Base-by-base conservation (phyloP, 2,329 filamentous ascomycete genomes). In the Rutstroemia sp. region DNA sequence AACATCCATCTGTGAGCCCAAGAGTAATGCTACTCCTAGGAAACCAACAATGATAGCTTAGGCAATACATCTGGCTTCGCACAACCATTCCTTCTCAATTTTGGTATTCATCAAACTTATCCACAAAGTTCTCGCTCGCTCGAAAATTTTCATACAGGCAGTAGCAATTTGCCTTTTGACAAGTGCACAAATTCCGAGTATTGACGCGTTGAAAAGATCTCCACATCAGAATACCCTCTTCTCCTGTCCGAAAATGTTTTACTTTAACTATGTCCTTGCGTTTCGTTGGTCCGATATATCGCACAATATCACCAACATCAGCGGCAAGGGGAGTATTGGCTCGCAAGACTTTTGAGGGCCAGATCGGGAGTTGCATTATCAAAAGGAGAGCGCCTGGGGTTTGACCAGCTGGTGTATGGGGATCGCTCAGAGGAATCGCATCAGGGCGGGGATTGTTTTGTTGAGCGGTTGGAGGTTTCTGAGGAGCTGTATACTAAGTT, bases 91-190 rank as follows among this genome's bases (percentile, higher is more conserved):
- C 25, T 25, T 25, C 25, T 7, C 6, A 25, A 5, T 7, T 5
- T 5, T 4, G 25, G 1, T 25, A 25, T 25, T 7, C 25, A 25
- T 25, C 25, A 7, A 7, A 25, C 5, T 7, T 25, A 25, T 25
- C 4, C 25, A 5, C 25, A 25, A 25, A 42, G 2, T 42, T 3
- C 14, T 42, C 39, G n/a, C 51, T 54, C 7, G 39, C n/a, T 6
- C 39, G 42, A 30, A 48, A 54, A 21, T 55, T 37, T 14, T 55
- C 46, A 27, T 55, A 55, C 47, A 37, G 23, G 12, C 53, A 55
- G 25, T 50, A 42, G 5, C 53, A 55, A 23, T 14, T 6, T n/a
- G 12, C 5, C 1, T 50, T 42, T 5, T 4, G 1, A 38, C 53
- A 55, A n/a, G 37, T 14, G 37, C 53, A 55, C n/a, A 1, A 44